A percentile compares a stretch with the other conserved stretches of the same genome.
Evolutionary conservation across 164 flowering plant genomes (phyloP).

Genomic region (Euptelea pleiosperma): DNA sequence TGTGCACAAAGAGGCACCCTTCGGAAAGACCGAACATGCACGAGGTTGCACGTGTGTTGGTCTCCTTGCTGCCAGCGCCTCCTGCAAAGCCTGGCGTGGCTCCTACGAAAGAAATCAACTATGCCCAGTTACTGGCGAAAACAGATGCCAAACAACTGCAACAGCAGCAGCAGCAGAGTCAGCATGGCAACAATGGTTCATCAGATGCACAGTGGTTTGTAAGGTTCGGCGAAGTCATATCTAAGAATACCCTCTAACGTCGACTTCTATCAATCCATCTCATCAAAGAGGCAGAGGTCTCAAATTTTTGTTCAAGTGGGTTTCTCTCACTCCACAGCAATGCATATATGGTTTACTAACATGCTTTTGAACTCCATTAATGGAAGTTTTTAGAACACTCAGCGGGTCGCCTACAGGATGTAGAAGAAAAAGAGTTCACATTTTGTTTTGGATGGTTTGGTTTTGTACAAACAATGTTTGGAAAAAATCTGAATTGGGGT

Average conservation of each 20-base stretch:
- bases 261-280: too few species aligned
- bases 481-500: too few species aligned
- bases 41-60: constrained; percentile 64
- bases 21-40: constrained; percentile 90
- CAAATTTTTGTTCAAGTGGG: constrained; percentile 10
- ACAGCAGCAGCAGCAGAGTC: constrained; percentile 21
- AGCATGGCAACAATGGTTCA: constrained; percentile 31
- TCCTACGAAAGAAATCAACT: constrained; percentile 42
- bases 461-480: too few species aligned
- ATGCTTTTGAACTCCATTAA: too few species aligned
- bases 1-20: constrained; percentile 70
- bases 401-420: too few species aligned
- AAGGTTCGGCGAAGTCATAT: constrained; percentile 69
- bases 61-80: constrained; percentile 60
- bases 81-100: constrained; percentile 30
- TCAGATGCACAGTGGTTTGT: constrained; percentile 84
- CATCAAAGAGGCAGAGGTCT: not conserved
- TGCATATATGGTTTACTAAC: too few species aligned
- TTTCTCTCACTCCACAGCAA: not conserved
- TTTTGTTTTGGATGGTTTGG: too few species aligned
- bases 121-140: constrained; percentile 40
- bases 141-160: constrained; percentile 16
- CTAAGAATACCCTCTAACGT: constrained; percentile 44
- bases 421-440: too few species aligned
- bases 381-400: too few species aligned